A percentile compares a stretch with the other conserved stretches of the same genome.
phyloP scores from a whole-genome alignment of 2,329 filamentous ascomycete genomes.

The Xylariales sp. region DNA sequence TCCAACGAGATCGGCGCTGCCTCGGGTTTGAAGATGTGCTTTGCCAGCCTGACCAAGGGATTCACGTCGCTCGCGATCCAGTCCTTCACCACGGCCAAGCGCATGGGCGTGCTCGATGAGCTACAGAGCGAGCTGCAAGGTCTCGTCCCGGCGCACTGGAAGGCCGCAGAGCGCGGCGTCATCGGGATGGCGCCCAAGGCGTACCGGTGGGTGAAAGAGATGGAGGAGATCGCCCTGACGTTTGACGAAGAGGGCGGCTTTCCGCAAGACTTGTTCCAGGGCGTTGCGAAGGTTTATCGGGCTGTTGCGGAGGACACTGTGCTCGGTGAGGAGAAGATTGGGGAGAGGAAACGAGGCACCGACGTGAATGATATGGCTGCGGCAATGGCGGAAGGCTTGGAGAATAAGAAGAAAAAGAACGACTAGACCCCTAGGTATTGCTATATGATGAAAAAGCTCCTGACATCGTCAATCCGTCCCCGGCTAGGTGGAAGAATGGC shows the following conservation, averaged over 20 bases:
- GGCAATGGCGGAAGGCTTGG: slow-evolving; percentile 48
- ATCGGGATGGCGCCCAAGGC: slow-evolving; percentile 77
- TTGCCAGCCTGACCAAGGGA: slow-evolving; percentile 70
- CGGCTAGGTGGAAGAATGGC: not conserved
- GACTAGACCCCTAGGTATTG: slow-evolving; percentile 36
- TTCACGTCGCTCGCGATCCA: slow-evolving; percentile 77
- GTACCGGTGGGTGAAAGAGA: slow-evolving; percentile 81
- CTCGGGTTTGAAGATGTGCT: slow-evolving; percentile 74
- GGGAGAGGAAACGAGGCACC: slow-evolving; percentile 65
- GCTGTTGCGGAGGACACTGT: slow-evolving; percentile 70
- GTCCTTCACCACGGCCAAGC: slow-evolving; percentile 74
- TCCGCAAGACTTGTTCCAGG: slow-evolving; percentile 64
- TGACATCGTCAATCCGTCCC: not conserved
- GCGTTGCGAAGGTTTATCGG: slow-evolving; percentile 71
- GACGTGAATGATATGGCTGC: slow-evolving; percentile 69
- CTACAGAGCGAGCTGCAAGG: slow-evolving; percentile 66
- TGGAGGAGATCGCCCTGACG: slow-evolving; percentile 78
- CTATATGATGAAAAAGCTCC: not conserved
- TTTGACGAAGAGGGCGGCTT: slow-evolving; percentile 75
- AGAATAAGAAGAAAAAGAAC: slow-evolving; percentile 50
- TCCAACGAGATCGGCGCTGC: slow-evolving; percentile 64
- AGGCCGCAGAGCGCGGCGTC: slow-evolving; percentile 62
- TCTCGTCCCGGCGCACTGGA: slow-evolving; percentile 60
- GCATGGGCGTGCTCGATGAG: slow-evolving; percentile 70
- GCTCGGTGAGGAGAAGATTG: slow-evolving; percentile 68